These are phyloP conservation scores for Caloboletus firmus DNA, from an alignment of 1,284 basidiomycete genomes.

Conservation along the genomic window DNA sequence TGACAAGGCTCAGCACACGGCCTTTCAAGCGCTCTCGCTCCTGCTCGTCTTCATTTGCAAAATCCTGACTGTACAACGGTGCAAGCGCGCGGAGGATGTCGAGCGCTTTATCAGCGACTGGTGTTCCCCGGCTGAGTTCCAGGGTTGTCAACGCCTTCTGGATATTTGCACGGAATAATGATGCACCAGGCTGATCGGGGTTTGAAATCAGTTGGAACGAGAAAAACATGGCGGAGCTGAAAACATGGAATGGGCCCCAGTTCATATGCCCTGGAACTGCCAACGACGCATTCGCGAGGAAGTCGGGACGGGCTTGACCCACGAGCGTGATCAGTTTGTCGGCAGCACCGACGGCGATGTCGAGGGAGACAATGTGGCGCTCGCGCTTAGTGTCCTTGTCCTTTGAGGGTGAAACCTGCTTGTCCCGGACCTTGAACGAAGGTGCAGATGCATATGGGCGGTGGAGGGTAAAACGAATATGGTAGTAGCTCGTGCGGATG, in stretches of 20 bases:
- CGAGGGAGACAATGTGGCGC: constrained; percentile 50
- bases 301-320: constrained; percentile 67
- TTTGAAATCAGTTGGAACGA: constrained; percentile 78
- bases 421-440: constrained; percentile 21
- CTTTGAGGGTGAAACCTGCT: constrained; percentile 32
- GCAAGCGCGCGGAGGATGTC: constrained; percentile 66
- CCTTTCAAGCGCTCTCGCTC: constrained; percentile 59
- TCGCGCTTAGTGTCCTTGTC: constrained; percentile 49
- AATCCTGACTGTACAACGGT: constrained; percentile 66
- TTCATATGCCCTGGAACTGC: constrained; percentile 78
- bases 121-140: constrained; percentile 58
- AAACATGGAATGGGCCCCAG: constrained; percentile 79
- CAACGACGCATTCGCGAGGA: constrained; percentile 62
- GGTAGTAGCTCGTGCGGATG: constrained; percentile 70
- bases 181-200: constrained; percentile 72
- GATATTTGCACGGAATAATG: constrained; percentile 70
- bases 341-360: constrained; percentile 70
- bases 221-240: constrained; percentile 84
- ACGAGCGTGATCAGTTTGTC: constrained; percentile 74
- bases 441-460: constrained; percentile 64
- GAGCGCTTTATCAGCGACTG: constrained; percentile 70
- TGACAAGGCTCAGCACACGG: constrained; percentile 61
- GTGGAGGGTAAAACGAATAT: constrained; percentile 80
- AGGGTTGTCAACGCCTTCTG: constrained; percentile 64
- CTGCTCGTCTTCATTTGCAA: constrained; percentile 46